Evolutionary conservation across 805 yeast species (phyloP).

Genomic region (Sugiyamaella smithiae): DNA sequence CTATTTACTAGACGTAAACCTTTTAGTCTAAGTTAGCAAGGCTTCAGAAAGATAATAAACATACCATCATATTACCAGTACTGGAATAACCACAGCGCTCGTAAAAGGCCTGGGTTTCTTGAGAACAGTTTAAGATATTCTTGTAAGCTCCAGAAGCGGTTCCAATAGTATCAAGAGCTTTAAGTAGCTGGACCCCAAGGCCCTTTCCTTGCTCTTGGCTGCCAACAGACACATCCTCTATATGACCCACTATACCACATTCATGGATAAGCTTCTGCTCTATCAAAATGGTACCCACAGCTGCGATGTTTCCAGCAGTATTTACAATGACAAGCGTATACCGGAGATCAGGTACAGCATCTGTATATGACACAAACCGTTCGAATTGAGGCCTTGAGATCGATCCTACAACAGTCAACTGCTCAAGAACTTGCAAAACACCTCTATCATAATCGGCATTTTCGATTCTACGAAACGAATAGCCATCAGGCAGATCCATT

Average conservation of each 20-base stretch:
- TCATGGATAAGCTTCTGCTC: conserved; percentile 23
- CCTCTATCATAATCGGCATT: conserved; percentile 18
- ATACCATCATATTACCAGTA: conserved; percentile 24
- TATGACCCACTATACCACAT: conserved; percentile 23
- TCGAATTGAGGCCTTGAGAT: conserved; percentile 15
- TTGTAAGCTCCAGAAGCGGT: conserved; percentile 20
- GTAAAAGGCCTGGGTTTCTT: conserved; percentile 14
- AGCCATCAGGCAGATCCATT: conserved; percentile 16
- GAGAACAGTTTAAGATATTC: conserved; percentile 23
- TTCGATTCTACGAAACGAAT: conserved; percentile 16
- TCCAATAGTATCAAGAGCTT: conserved; percentile 18
- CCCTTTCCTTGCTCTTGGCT: conserved; percentile 19
- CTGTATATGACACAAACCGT: conserved; percentile 8
- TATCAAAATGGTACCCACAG: conserved; percentile 19
- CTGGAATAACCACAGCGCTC: conserved; percentile 16
- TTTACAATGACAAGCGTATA: conserved; percentile 18
- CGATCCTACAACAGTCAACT: conserved; percentile 20
- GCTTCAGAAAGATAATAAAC: too few relatives aligned
- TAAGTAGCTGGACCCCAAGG: conserved; percentile 17
- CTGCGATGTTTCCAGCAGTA: conserved; percentile 12
- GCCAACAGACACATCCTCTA: conserved; percentile 22
- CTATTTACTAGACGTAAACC: too few relatives aligned
- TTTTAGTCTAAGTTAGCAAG: too few relatives aligned
- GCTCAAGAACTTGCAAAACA: conserved; percentile 17
- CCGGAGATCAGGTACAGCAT: conserved; percentile 6